Base-by-base conservation (phyloP, 768 basidiomycete species). In the Pleurotus cornucopiae region DNA sequence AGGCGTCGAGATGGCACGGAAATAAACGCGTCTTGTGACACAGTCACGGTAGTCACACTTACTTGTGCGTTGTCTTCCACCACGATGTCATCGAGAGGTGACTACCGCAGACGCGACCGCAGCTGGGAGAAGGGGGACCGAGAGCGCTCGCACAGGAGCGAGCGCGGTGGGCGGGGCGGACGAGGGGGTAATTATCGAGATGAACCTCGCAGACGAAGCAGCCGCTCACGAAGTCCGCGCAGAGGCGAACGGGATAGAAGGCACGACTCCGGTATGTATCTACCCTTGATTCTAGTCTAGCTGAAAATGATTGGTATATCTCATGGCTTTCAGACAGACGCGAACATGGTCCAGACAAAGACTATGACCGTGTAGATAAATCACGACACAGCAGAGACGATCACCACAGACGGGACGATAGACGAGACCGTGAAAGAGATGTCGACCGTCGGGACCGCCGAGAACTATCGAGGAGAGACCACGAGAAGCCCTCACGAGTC, bases 81-180 rank as follows among this genome's bases (percentile, higher is more conserved):
- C 13, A 23, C 56, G 60, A 84, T 88, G 85, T 81, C 85, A 60
- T 83, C 81, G 55, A 81, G 81, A 60, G 55, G 70, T 44, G 82
- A 83, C 59, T 68, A 77, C 61, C 76, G 82, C 44, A 49, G 56
- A 64, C 71, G 82, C 58, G 85, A 87, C 63, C 69, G 84, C 61
- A 85, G 84, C 64, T 82, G 84, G 81, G 85, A 87, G 58, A 76
- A 76, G 55, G 78, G 81, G 23, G 81, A 82, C 57, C 72, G 75
- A 47, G 73, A 73, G 46, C 69, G 77, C 37, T 69, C 71, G 53
- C 37, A 40, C 23, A 39, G 51, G 23, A 41, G 39, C 71, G 72
- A 37, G 76, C 54, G 70, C 20, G 59, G 72, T 57, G 62, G 73
- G 56, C 54, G 70, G 16, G 60, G 72, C 56, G 62, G 73, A 57